Conservation (phyloP, 305 asterid genomes). For the Fraxinus baroniana region DNA sequence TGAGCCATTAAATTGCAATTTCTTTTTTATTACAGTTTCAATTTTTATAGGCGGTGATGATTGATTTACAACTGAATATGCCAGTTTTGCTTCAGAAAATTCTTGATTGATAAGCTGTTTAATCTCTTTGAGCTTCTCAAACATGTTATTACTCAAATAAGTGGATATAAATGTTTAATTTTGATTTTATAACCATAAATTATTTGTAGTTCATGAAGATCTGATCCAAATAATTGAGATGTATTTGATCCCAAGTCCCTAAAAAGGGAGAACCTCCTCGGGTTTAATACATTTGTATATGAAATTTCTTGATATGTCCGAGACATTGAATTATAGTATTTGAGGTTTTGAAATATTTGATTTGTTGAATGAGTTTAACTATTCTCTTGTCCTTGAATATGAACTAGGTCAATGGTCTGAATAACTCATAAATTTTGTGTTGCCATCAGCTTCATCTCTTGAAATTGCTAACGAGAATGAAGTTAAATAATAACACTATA, state of each 20-base stretch:
- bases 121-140: background rate
- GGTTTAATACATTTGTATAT: background rate
- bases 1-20: slow-evolving; percentile 31
- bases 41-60: slow-evolving; percentile 2
- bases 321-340: background rate
- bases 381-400: background rate
- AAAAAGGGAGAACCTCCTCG: slow-evolving; percentile 11
- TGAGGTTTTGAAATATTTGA: background rate
- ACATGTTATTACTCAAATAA: background rate
- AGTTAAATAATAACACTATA: slow-evolving; percentile 6
- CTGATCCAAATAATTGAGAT: background rate
- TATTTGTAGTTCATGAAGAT: background rate
- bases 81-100: slow-evolving; percentile 20
- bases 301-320: background rate
- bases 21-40: background rate
- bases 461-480: background rate
- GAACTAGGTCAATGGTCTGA: background rate
- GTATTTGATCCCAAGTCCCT: background rate
- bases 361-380: background rate
- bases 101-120: background rate
- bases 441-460: background rate
- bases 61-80: slow-evolving; percentile 13
- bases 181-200: background rate
- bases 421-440: background rate
- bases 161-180: background rate